Conservation (phyloP, 441 rosid species). For the Gossypium schwendimanii region DNA sequence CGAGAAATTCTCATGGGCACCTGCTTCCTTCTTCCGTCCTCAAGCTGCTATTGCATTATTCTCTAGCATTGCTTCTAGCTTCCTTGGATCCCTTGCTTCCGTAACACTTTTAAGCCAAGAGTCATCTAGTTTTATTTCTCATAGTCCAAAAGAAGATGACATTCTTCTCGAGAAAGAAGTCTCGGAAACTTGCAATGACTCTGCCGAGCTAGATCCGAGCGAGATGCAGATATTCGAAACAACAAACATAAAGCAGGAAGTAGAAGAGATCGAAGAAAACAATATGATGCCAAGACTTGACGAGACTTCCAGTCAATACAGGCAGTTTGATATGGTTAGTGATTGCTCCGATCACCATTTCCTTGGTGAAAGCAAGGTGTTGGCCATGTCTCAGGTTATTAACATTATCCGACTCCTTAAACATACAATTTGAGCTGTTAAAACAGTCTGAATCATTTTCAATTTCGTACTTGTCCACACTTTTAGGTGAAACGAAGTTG, state of each 20-base stretch:
- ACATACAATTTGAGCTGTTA: neutral
- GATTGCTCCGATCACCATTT: constrained; percentile 82
- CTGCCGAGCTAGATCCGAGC: constrained; percentile 30
- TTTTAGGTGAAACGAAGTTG: constrained; percentile 58
- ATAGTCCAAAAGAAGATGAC: constrained; percentile 30
- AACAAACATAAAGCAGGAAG: constrained; percentile 23
- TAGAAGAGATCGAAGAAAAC: constrained; percentile 22
- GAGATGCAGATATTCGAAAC: constrained; percentile 22
- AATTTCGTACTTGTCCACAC: neutral
- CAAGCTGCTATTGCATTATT: constrained; percentile 64
- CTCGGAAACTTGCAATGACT: constrained; percentile 26
- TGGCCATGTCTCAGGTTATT: constrained; percentile 54
- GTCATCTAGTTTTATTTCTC: constrained; percentile 28
- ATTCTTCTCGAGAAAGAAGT: constrained; percentile 27
- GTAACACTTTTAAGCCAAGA: constrained; percentile 30
- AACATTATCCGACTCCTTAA: constrained; percentile 12
- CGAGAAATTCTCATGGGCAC: constrained; percentile 26
- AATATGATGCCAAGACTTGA: constrained; percentile 15
- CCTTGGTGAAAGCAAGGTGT: constrained; percentile 36
- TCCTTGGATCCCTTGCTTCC: constrained; percentile 50
- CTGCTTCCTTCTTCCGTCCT: constrained; percentile 46
- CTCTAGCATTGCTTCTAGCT: constrained; percentile 41
- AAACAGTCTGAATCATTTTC: neutral
- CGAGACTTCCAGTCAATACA: constrained; percentile 26
- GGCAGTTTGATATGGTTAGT: constrained; percentile 65